Conservation (phyloP, 306 rosid genomes). For the Dalbergia cochinchinensis region DNA sequence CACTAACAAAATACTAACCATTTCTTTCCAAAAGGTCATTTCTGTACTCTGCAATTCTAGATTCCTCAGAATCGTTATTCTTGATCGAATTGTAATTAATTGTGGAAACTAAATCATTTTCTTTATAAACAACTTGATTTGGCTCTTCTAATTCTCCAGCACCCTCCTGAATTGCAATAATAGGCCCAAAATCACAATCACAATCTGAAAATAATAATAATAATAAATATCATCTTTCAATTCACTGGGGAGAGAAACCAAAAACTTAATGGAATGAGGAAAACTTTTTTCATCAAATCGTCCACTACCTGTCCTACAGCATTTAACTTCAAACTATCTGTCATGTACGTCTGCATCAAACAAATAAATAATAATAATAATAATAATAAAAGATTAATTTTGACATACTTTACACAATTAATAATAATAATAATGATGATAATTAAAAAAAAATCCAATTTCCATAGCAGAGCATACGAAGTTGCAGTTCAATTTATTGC, state of each 20-base stretch:
- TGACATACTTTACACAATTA: too few species aligned
- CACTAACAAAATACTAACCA: constrained; percentile 53
- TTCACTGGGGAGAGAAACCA: constrained; percentile 5
- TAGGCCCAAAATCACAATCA: constrained; percentile 4
- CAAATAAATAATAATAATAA: constrained; percentile 15
- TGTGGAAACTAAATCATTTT: constrained; percentile 53
- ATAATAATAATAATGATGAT: too few species aligned
- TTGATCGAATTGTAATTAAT: constrained; percentile 46
- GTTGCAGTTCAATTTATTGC: constrained; percentile 40
- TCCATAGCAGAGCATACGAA: constrained; percentile 16
- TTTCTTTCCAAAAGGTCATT: constrained; percentile 47
- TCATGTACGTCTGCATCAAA: constrained; percentile 72
- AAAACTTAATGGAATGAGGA: not conserved
- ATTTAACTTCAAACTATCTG: constrained; percentile 60
- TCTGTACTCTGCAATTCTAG: constrained; percentile 51
- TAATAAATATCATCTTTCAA: not conserved
- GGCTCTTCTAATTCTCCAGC: constrained; percentile 74
- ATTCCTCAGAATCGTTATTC: constrained; percentile 47
- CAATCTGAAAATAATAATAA: not conserved
- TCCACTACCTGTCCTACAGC: constrained; percentile 71
- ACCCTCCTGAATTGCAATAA: constrained; percentile 56
- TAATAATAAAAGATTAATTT: not conserved
- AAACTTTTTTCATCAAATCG: constrained; percentile 2
- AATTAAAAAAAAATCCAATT: constrained; percentile 37
- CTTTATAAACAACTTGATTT: constrained; percentile 69